phyloP scores from a whole-genome alignment of 2,329 filamentous ascomycete species.

The Scedosporium boydii region DNA sequence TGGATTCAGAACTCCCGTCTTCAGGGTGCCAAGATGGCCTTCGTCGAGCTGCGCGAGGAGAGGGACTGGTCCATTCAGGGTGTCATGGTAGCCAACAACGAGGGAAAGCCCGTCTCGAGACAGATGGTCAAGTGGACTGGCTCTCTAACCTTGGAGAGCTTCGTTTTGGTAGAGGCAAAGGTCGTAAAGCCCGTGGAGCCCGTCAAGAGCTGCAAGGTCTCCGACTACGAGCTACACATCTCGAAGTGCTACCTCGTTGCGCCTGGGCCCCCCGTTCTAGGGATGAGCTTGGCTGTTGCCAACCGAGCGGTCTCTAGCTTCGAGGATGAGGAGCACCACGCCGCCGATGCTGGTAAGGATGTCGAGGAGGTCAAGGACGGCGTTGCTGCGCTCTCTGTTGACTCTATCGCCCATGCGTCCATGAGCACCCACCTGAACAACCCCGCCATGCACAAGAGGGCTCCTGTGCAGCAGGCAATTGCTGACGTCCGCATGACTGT shows the following conservation, averaged over 20 bases:
- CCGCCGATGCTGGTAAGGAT: slow-evolving; percentile 24
- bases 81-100: slow-evolving; percentile 65
- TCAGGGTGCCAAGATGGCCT: slow-evolving; percentile 86
- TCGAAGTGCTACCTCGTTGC: slow-evolving; percentile 74
- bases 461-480: slow-evolving; percentile 83
- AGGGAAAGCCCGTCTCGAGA: slow-evolving; percentile 56
- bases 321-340: slow-evolving; percentile 41
- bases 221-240: slow-evolving; percentile 78
- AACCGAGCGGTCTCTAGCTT: slow-evolving; percentile 48
- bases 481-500: slow-evolving; percentile 45
- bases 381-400: slow-evolving; percentile 23
- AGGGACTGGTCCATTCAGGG: slow-evolving; percentile 72
- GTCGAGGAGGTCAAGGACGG: slow-evolving; percentile 29
- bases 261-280: slow-evolving; percentile 46
- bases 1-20: slow-evolving; percentile 81
- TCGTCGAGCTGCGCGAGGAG: slow-evolving; percentile 75
- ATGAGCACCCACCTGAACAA: slow-evolving; percentile 85
- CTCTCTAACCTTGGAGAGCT: slow-evolving; percentile 67
- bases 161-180: slow-evolving; percentile 68
- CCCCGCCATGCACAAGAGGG: slow-evolving; percentile 83
- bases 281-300: slow-evolving; percentile 46
- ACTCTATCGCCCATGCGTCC: slow-evolving; percentile 58
- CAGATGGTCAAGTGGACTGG: slow-evolving; percentile 94
- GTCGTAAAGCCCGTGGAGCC: slow-evolving; percentile 78
- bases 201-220: slow-evolving; percentile 78